Conservation (phyloP, 2,329 filamentous ascomycete species). For the Gaeumannomyces sp. region DNA sequence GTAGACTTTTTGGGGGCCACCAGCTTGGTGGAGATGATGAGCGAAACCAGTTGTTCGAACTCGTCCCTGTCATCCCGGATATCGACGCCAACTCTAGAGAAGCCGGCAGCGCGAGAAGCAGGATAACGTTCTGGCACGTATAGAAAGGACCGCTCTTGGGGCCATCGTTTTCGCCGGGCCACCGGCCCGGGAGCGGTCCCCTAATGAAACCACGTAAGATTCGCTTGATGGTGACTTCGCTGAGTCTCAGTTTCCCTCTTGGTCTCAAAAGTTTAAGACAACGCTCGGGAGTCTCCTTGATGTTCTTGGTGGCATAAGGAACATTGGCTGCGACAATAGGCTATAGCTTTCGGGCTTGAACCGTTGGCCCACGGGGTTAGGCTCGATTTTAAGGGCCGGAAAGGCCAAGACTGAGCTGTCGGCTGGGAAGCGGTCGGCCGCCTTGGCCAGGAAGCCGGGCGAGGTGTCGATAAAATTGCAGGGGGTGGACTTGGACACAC, state of each 20-base stretch:
- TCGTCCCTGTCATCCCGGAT: not conserved
- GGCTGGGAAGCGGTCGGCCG: conserved; percentile 46
- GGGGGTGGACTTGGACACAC: too few relatives aligned
- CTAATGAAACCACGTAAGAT: conserved; percentile 17
- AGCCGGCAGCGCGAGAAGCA: not conserved
- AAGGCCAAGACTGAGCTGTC: conserved; percentile 41
- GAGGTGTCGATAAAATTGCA: too few relatives aligned
- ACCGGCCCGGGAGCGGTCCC: conserved; percentile 26
- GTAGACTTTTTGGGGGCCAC: not conserved
- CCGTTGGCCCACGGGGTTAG: not conserved
- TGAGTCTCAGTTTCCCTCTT: conserved; percentile 16
- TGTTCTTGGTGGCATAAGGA: conserved; percentile 23
- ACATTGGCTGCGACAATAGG: conserved; percentile 18
- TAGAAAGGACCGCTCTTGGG: not conserved
- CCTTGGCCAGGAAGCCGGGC: conserved; percentile 28
- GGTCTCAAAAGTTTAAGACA: conserved; percentile 23
- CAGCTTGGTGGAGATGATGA: conserved; percentile 4
- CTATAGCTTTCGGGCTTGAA: not conserved
- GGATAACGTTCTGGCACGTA: not conserved
- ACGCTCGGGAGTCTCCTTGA: conserved; percentile 20
- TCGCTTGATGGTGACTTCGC: conserved; percentile 12
- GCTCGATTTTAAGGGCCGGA: conserved; percentile 4
- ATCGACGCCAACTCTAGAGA: not conserved
- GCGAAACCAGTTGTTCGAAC: not conserved
- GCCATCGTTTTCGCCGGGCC: conserved; percentile 18